Base-by-base conservation (phyloP, 1,139 yeast genomes). In the Zhuliangozyma blackwelliae region DNA sequence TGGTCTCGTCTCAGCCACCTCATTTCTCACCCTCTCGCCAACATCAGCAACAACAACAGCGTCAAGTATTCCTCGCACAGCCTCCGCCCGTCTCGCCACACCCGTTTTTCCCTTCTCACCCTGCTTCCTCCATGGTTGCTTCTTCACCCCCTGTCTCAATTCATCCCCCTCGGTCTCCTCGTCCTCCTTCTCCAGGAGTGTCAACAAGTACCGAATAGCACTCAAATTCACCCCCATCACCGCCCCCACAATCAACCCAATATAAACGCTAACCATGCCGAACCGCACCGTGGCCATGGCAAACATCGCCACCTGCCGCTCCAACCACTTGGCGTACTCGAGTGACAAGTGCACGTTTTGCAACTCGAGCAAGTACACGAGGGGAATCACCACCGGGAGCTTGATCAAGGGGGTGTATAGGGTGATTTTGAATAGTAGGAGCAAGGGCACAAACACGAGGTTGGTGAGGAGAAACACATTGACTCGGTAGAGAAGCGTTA, bases 391-490 rank as follows among this genome's bases (percentile, higher is more conserved):
- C 6, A 45, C 20, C 7, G 49, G 49, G 13, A 45, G 33, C 32
- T 44, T 44, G 20, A 45, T 34, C 16, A 45, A 39, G 13, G 46
- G 46, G 9, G 36, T 40, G 33, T 44, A 45, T 3, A 44, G 31
- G 23, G 39, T 31, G 20, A 45, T 40, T 13, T 37, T 33, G 9
- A 45, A 19, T 16, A 38, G 31, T 13, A 45, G 28, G 10, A 31
- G 11, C 2, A 44, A 7, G 10, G 49, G 49, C 5, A 40, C 42
- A 27, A 44, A 29, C 21, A 45, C 20, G 1, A 42, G 32, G 21
- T 44, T 43, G 22, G 32, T 28, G 8, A 44, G 11, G 6, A 45
- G 25, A n/a, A 32, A 34, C 11, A 28, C 27, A 25, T 41, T 38
- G 20, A 44, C 25, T 5, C 28, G 28, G 10, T 33, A 34, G 9